Percentiles rank a stretch among this genome's conserved stretches.
Conservation (phyloP, 345 rosid genomes). For the Triadica sebifera region DNA sequence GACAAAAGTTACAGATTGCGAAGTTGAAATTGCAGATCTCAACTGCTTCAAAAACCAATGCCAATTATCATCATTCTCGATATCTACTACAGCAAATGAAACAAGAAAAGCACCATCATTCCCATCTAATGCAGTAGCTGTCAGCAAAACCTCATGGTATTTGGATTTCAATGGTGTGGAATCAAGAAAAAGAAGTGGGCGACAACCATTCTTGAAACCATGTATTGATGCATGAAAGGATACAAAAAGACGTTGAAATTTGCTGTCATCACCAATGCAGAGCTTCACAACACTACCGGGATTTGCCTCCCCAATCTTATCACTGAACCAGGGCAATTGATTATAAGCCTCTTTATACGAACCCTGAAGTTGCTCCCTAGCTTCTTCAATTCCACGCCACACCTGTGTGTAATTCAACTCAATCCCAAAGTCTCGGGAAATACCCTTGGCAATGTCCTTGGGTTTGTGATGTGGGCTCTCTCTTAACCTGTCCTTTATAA, state of each 20-base stretch:
- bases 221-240: conserved; percentile 57
- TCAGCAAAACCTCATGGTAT: conserved; percentile 73
- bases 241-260: conserved; percentile 72
- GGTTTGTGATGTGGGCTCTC: conserved; percentile 80
- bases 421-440: conserved; percentile 75
- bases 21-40: conserved; percentile 49
- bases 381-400: conserved; percentile 85
- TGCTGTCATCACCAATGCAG: conserved; percentile 48
- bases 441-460: conserved; percentile 60
- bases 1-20: conserved; percentile 63
- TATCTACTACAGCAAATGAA: conserved; percentile 73
- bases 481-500: conserved; percentile 71
- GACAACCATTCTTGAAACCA: conserved; percentile 77
- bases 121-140: conserved; percentile 82
- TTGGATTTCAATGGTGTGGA: conserved; percentile 64
- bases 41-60: conserved; percentile 78
- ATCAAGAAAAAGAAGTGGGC: conserved; percentile 88
- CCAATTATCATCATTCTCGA: conserved; percentile 76
- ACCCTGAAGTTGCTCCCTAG: conserved; percentile 78
- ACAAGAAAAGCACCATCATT: conserved; percentile 72
- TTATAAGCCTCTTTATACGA: conserved; percentile 69
- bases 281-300: conserved; percentile 70
- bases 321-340: conserved; percentile 69
- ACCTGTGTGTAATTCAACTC: conserved; percentile 73
- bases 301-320: conserved; percentile 57